Conservation (phyloP, 192 early-diverging fungal species). For the Chytriomyces hyalinus region DNA sequence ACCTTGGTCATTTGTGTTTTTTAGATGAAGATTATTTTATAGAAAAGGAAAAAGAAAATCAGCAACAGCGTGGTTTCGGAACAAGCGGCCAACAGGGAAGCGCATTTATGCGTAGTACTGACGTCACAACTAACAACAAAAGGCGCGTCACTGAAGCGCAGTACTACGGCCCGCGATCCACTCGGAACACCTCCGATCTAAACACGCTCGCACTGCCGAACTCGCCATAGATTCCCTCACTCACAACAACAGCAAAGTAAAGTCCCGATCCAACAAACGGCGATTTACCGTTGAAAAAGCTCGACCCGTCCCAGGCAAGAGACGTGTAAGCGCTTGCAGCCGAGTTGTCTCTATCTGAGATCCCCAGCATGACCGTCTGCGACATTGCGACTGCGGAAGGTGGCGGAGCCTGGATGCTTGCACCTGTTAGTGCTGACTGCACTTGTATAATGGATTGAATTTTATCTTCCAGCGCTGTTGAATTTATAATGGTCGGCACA, state of each 20-base stretch:
- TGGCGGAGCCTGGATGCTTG: not conserved
- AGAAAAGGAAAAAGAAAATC: too few species aligned
- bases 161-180: not conserved
- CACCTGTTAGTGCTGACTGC: too few species aligned
- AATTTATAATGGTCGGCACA: not conserved
- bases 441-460: not conserved
- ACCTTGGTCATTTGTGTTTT: not conserved
- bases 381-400: conserved; percentile 16
- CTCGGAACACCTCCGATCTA: not conserved
- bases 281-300: not conserved
- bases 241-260: conserved; percentile 3
- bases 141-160: not conserved
- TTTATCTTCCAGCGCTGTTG: not conserved
- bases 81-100: too few species aligned
- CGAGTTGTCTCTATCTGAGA: conserved; percentile 2
- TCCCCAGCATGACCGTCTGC: not conserved
- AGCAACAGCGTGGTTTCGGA: too few species aligned
- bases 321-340: not conserved
- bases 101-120: not conserved
- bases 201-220: conserved; percentile 5
- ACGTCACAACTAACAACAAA: not conserved
- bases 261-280: conserved; percentile 12
- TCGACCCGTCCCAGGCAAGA: conserved; percentile 16
- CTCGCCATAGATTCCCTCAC: conserved; percentile 8
- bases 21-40: not conserved